A percentile compares a stretch with the other conserved stretches of the same genome.
Conservation (phyloP, 441 rosid genomes). For the Brassica hybrid region DNA sequence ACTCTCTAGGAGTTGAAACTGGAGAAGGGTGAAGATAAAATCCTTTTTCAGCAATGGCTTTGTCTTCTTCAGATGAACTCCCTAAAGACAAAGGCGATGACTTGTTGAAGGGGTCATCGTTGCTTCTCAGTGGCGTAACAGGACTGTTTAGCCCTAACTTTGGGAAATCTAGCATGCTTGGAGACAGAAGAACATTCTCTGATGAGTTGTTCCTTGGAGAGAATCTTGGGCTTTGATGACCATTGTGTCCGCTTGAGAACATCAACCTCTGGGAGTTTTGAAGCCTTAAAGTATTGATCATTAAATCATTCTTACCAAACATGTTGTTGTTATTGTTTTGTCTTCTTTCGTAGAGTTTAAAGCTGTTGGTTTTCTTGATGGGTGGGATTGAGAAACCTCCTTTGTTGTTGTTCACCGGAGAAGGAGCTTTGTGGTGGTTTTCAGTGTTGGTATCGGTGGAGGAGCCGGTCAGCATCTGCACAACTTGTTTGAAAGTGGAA, state of each 20-base stretch:
- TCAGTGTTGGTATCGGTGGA: constrained; percentile 58
- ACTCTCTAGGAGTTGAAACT: constrained; percentile 72
- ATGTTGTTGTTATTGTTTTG: constrained; percentile 59
- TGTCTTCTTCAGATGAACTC: constrained; percentile 80
- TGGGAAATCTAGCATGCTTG: constrained; percentile 90
- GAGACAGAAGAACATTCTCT: constrained; percentile 62
- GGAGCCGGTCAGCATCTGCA: constrained; percentile 96
- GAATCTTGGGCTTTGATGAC: constrained; percentile 44
- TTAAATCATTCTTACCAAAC: constrained; percentile 51
- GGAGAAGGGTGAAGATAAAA: constrained; percentile 96
- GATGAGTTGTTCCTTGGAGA: constrained; percentile 60
- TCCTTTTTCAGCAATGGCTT: constrained; percentile 90
- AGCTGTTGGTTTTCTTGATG: constrained; percentile 54
- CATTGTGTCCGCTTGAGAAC: constrained; percentile 27
- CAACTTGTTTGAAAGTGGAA: constrained; percentile 91
- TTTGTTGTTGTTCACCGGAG: constrained; percentile 41
- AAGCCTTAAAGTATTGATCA: constrained; percentile 71
- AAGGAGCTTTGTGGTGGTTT: constrained; percentile 55
- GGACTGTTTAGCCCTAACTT: constrained; percentile 83
- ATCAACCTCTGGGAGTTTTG: constrained; percentile 47
- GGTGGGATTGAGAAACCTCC: constrained; percentile 65
- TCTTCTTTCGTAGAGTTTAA: constrained; percentile 90
- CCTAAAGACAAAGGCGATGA: constrained; percentile 61
- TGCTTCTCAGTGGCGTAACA: constrained; percentile 78
- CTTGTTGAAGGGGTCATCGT: constrained; percentile 71